Evolutionary conservation across 148 eudicot genomes (phyloP), one percentile per base, ranked within the genome.

Genomic region (Arctostaphylos glauca): DNA sequence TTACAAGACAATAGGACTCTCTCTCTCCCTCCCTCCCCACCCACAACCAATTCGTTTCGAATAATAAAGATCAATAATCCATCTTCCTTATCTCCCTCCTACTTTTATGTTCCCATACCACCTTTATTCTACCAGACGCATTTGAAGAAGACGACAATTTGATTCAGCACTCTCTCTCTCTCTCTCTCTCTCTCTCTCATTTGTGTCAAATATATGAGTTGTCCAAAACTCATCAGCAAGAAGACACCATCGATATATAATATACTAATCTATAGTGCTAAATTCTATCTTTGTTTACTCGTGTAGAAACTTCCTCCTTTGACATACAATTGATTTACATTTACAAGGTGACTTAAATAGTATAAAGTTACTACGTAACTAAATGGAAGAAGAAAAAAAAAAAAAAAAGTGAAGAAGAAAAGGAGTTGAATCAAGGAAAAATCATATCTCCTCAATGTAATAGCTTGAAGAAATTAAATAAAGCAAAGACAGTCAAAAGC

Each of bases 311-410:
- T 74, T 80, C 66, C 83, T 67, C 75, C 12, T 64, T 81, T 7
- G 38, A 64, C 58, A 84, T 70, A 62, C 80, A 84, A 75, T 64
- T 68, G 76, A 81, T 84, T 66, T 84, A 21, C 75, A 84, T 84
- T 84, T 81, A 84, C 86, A 84, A 44, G 81, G 60, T 43, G n/a
- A 67, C 83, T 64, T 74, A 64, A 64, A 68, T 46, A 46, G 52
- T 81, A 64, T n/a, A 9, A 9, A 25, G 23, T 81, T 70, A 81
- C 38, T 14, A n/a, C 10, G 25, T 41, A 44, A 2, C 25, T 15
- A 55, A 56, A 14, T 25, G 66, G 49, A 41, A 81, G 1, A 23
- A 21, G 55, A 14, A 1, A n/a, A 23, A 41, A 14, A 15, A 16
- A 6, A 62, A 76, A 46, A 47, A 46, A 48, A 73, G 18, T 6